Base-by-base conservation (phyloP, 768 basidiomycete species). In the Lanmaoa pseudosensibilis region DNA sequence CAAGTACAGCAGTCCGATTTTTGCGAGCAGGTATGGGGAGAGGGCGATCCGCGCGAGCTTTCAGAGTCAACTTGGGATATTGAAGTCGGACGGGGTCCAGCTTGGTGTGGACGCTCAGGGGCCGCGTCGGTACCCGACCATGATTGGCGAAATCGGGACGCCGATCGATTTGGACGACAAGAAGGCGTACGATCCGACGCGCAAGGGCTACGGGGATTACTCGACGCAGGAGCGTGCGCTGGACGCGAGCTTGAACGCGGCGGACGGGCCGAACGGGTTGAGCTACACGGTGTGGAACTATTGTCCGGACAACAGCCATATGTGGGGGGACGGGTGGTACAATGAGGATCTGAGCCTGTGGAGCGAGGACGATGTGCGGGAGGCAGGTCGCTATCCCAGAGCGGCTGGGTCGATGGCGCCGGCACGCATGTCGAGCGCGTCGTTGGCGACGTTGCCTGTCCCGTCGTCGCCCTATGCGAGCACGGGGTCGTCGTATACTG, bases 311-410 rank as follows among this genome's bases (percentile, higher is more conserved):
- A 87, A 86, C 66, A 79, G 78, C 25, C 92, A 98, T 67, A 76
- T 83, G 66, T 97, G 91, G 92, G 94, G 96, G 15, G 96, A 99
- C 73, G 87, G 87, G 1, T 99, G 95, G 96, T 95, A 98, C 70
- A 83, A 91, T 74, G 96, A 99, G 74, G 96, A 98, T 74, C 70
- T 98, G 56, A 93, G 90, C 60, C 59, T 98, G 15, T 98, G 91
- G 91, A 88, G 87, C 62, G 61, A 71, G 4, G 91, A 94, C 61
- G 94, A 98, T 68, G 58, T 85, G 57, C 68, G 5, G 5, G n/a
- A 12, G 18, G 38, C 32, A 33, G 9, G 18, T 10, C 15, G 6
- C 1, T 9, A 4, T 5, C 2, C 2, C 7, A 23, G 27, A 5
- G 51, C 44, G 41, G 27, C 13, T 27, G 60, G 59, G 18, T 48